These are phyloP conservation scores for Daphne laureola DNA, from an alignment of 441 rosid genomes.

Conservation along the genomic window DNA sequence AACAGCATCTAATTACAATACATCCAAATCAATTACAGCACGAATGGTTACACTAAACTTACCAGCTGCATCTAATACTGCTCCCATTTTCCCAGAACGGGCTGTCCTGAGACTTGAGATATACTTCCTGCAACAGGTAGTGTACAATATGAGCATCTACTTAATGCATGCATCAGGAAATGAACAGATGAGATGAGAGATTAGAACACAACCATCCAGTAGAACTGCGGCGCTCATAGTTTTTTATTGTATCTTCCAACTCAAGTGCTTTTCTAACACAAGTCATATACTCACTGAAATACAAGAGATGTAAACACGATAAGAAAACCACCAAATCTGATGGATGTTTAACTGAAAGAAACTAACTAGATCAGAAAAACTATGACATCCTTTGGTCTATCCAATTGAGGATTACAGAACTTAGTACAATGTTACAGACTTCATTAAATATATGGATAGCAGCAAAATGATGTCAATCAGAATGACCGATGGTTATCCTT, in stretches of 20 bases:
- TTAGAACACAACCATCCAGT: slow-evolving; percentile 78
- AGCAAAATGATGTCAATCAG: no score
- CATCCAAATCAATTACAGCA: slow-evolving; percentile 1
- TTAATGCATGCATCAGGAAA: slow-evolving; percentile 7
- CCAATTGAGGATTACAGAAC: no score
- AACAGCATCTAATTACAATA: background rate
- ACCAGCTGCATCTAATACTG: slow-evolving; percentile 65
- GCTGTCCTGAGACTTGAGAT: slow-evolving; percentile 77
- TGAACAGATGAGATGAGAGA: slow-evolving; percentile 8
- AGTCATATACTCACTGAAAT: slow-evolving; percentile 79
- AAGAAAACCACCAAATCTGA: slow-evolving; percentile 2
- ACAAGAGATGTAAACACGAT: slow-evolving; percentile 16
- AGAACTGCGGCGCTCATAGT: slow-evolving; percentile 65
- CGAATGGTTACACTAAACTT: slow-evolving; percentile 13
- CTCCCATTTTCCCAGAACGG: slow-evolving; percentile 60
- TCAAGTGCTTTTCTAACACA: slow-evolving; percentile 80
- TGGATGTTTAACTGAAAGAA: background rate
- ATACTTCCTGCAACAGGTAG: slow-evolving; percentile 55
- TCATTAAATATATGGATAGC: no score
- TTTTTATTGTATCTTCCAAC: slow-evolving; percentile 91
- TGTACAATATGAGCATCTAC: slow-evolving; percentile 8
- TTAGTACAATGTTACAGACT: no score
- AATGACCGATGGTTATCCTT: no score
- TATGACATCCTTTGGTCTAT: no score
- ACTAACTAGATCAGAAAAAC: no score